phyloP scores from a whole-genome alignment of 768 basidiomycete genomes.

The Mycena floridula region DNA sequence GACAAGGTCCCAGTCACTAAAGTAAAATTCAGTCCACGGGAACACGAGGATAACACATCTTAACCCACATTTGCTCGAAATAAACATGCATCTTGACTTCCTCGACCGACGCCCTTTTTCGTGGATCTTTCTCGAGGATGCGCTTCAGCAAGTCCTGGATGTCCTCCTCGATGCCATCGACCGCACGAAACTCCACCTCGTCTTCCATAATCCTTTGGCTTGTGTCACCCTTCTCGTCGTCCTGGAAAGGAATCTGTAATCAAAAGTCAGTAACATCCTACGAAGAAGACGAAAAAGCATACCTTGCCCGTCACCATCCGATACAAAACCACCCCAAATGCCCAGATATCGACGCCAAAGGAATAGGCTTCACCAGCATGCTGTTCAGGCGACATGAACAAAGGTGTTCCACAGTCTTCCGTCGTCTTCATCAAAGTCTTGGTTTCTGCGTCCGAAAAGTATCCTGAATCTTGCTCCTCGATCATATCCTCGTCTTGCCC shows the following conservation, averaged over 20 bases:
- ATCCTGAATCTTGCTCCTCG: neutral
- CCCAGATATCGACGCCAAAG: constrained; percentile 55
- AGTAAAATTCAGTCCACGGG: constrained; percentile 1
- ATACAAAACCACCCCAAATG: constrained; percentile 64
- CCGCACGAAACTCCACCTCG: constrained; percentile 4
- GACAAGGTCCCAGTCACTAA: constrained; percentile 9
- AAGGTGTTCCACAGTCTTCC: constrained; percentile 14
- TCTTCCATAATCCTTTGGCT: constrained; percentile 7
- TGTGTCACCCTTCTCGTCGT: constrained; percentile 6
- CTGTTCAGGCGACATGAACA: constrained; percentile 15
- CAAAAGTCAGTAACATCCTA: neutral
- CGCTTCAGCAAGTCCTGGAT: constrained; percentile 3
- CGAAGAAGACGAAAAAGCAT: neutral
- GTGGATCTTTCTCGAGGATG: constrained; percentile 5
- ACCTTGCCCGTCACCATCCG: constrained; percentile 52
- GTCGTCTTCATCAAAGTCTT: constrained; percentile 3
- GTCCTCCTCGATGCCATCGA: constrained; percentile 1
- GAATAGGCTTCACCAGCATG: constrained; percentile 11
- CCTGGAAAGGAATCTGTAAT: constrained; percentile 9
- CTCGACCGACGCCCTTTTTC: constrained; percentile 2
- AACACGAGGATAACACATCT: neutral
- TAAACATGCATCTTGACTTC: constrained; percentile 5
- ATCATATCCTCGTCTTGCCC: neutral
- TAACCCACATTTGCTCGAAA: constrained; percentile 6
- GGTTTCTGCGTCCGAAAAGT: neutral